Conservation (phyloP, 805 yeast species). For the Zygotorulaspora chibaensis region DNA sequence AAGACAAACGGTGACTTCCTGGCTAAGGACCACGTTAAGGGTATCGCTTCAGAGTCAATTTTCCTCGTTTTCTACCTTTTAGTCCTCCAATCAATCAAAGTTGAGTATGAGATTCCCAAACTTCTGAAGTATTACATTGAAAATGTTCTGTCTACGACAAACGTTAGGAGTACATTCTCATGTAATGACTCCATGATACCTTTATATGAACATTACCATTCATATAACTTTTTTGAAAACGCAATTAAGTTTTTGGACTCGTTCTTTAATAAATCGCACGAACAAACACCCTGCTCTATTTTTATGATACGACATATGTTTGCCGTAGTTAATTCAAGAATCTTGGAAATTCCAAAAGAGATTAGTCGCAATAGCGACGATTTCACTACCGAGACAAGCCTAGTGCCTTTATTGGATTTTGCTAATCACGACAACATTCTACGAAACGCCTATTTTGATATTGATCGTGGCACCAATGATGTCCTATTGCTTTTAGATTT, state of each 20-base stretch:
- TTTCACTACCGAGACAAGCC: conserved; percentile 46
- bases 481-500: conserved; percentile 38
- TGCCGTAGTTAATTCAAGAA: conserved; percentile 54
- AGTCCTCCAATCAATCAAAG: conserved; percentile 11
- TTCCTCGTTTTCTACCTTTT: conserved; percentile 24
- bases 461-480: conserved; percentile 45
- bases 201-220: conserved; percentile 17
- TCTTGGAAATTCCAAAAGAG: conserved; percentile 59
- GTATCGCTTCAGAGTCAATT: conserved; percentile 17
- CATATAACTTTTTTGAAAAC: not conserved
- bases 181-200: conserved; percentile 8
- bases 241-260: conserved; percentile 1
- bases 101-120: conserved; percentile 19
- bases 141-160: conserved; percentile 19
- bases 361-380: conserved; percentile 32
- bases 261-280: conserved; percentile 1
- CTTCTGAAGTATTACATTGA: conserved; percentile 19
- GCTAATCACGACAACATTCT: conserved; percentile 51
- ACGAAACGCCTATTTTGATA: conserved; percentile 56
- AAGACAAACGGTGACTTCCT: conserved; percentile 29
- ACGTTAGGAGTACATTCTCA: conserved; percentile 9
- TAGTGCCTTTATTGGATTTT: conserved; percentile 66
- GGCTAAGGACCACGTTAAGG: conserved; percentile 13
- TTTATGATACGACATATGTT: conserved; percentile 23
- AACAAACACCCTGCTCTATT: not conserved